These are phyloP conservation scores for Fusarium sp. DNA, from an alignment of 2,329 filamentous ascomycete genomes.

Conservation along the genomic window DNA sequence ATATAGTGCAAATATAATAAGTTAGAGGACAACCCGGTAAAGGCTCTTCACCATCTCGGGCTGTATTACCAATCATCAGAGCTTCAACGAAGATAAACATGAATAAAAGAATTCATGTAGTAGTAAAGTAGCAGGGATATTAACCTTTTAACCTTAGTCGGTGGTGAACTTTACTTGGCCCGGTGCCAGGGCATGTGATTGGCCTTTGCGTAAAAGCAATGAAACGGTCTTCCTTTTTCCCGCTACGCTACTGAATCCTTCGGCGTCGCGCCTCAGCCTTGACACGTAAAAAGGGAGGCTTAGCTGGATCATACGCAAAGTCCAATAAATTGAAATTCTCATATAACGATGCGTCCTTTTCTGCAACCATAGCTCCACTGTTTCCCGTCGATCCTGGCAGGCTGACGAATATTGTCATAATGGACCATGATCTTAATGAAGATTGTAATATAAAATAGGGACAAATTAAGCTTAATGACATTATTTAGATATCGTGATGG, in stretches of 20 bases:
- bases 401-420: not conserved
- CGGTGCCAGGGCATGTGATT: not conserved
- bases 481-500: too few relatives aligned
- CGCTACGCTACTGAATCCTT: not conserved
- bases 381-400: not conserved
- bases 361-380: not conserved
- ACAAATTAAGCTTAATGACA: too few relatives aligned
- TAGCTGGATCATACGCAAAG: not conserved
- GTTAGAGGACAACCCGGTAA: too few relatives aligned
- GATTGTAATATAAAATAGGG: too few relatives aligned
- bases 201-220: not conserved
- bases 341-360: not conserved
- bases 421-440: not conserved
- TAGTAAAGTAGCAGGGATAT: not conserved
- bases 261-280: not conserved
- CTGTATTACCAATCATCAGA: too few relatives aligned
- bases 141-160: not conserved
- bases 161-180: not conserved
- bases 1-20: too few relatives aligned
- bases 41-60: too few relatives aligned
- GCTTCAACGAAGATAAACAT: too few relatives aligned
- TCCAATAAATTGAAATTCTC: rapidly evolving
- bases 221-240: not conserved
- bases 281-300: not conserved
- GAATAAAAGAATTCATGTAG: too few relatives aligned